A percentile compares a stretch with the other conserved stretches of the same genome.
Conservation (phyloP, 805 yeast species). For the Zygotorulaspora sp. region DNA sequence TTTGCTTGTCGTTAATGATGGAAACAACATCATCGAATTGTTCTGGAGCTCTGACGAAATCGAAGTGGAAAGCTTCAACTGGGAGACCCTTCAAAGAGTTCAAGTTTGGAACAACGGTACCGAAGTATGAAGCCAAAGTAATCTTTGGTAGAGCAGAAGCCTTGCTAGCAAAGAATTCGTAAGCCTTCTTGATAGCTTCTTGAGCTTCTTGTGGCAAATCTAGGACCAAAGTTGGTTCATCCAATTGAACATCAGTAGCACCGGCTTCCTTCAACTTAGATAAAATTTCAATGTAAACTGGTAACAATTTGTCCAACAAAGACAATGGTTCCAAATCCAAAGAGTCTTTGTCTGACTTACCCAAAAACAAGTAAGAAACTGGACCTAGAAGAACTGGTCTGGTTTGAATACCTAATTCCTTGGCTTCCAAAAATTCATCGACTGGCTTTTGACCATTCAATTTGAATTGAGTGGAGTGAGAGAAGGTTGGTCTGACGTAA, state of each 20-base stretch:
- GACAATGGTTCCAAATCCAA: conserved; percentile 90
- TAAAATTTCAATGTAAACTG: conserved; percentile 87
- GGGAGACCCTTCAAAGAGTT: conserved; percentile 84
- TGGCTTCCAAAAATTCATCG: conserved; percentile 96
- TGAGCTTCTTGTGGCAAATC: conserved; percentile 83
- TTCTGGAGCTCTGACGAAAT: conserved; percentile 92
- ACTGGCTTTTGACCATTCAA: conserved; percentile 95
- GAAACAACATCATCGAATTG: conserved; percentile 81
- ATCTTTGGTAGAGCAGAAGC: conserved; percentile 69
- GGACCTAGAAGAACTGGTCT: conserved; percentile 98
- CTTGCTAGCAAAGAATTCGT: conserved; percentile 63
- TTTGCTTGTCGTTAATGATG: conserved; percentile 64
- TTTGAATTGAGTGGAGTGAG: conserved; percentile 91
- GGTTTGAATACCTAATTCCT: conserved; percentile 91
- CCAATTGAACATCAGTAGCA: conserved; percentile 91
- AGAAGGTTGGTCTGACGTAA: conserved; percentile 98
- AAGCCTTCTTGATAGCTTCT: conserved; percentile 86
- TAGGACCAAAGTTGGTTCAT: conserved; percentile 94
- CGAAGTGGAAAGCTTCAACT: conserved; percentile 94
- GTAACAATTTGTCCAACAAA: conserved; percentile 81
- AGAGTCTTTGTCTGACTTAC: conserved; percentile 98
- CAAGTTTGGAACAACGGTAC: conserved; percentile 97
- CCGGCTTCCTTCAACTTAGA: conserved; percentile 89
- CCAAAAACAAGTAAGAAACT: conserved; percentile 87
- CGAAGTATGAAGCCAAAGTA: conserved; percentile 88